Evolutionary conservation across 805 yeast species (phyloP), one percentile per base, ranked within the genome.

Genomic region (Tetrapisispora nanseiensis): DNA sequence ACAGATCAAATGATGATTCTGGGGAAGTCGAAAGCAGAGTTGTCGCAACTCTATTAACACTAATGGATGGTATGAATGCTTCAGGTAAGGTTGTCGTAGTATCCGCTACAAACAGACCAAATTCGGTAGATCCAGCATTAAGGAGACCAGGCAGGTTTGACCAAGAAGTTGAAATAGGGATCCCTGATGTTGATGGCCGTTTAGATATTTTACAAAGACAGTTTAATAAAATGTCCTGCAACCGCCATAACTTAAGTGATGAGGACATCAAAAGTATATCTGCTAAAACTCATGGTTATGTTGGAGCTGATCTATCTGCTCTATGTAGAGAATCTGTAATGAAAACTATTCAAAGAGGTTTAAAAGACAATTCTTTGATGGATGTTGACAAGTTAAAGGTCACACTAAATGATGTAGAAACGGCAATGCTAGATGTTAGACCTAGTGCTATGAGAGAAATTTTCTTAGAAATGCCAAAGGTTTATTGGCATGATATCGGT

Each of bases 381-480:
- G 57, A 57, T 3, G 66, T 58, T 26, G 46, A 46, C 1, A 59
- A 69, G 1, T 64, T 82, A 48, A 71, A 66, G 42, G 75, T 86
- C 3, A 55, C 63, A 1, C 44, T 67, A 10, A 60, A 57, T 1
- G 95, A 90, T 54, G 69, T 90, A n/a, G 78, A 78, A 38, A 62
- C 61, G 19, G 89, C 97, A 0, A 62, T 87, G 58, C 63, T 77
- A 1, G 89, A 84, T n/a, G 78, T 92, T 2, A 71, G 94, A 39
- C 97, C 98, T 2, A 83, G 95, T 46, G 97, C 97, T 2, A 92
- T 92, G 98, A 74, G 95, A 45, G 98, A 92, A 60, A 85, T 90
- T 40, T 81, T 87, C 43, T 67, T 92, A 39, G 99, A 92, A 54
- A 85, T 89, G 76, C 97, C 98, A 9, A 85, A 86, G 54, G 94